Percentiles rank a stretch among this genome's conserved stretches.
These are phyloP conservation scores for Cytospora paraplurivora DNA, from an alignment of 2,329 filamentous ascomycete species.

Conservation along the genomic window DNA sequence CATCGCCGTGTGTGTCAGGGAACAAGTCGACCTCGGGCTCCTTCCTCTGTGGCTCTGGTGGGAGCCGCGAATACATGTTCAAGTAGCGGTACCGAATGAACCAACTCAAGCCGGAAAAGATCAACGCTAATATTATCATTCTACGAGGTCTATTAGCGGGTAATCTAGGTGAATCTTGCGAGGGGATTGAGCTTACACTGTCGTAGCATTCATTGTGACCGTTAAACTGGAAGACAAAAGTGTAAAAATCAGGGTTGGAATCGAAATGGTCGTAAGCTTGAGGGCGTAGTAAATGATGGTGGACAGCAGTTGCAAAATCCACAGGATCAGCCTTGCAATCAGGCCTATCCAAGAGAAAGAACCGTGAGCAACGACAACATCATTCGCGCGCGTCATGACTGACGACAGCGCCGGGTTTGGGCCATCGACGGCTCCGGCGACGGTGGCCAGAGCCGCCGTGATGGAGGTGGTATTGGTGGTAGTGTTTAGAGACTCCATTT, in stretches of 20 bases:
- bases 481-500: constrained; percentile 27
- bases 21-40: constrained; percentile 95
- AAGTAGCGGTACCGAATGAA: constrained; percentile 93
- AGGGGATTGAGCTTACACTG: constrained; percentile 63
- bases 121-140: constrained; percentile 73
- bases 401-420: constrained; percentile 40
- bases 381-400: constrained; percentile 42
- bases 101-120: constrained; percentile 89
- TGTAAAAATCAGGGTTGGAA: constrained; percentile 87
- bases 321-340: constrained; percentile 57
- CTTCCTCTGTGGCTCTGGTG: constrained; percentile 92
- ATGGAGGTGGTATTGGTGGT: constrained; percentile 13
- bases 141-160: constrained; percentile 42
- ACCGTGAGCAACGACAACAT: constrained; percentile 42
- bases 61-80: constrained; percentile 94
- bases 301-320: constrained; percentile 57
- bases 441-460: constrained; percentile 14
- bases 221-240: constrained; percentile 91
- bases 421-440: constrained; percentile 33
- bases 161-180: constrained; percentile 9
- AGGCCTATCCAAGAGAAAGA: constrained; percentile 60
- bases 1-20: constrained; percentile 86
- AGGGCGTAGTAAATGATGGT: constrained; percentile 75
- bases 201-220: constrained; percentile 98
- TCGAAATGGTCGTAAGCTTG: constrained; percentile 81